Evolutionary conservation across 2,329 filamentous ascomycete species (phyloP).

Genomic region (Neoascochyta sp.): DNA sequence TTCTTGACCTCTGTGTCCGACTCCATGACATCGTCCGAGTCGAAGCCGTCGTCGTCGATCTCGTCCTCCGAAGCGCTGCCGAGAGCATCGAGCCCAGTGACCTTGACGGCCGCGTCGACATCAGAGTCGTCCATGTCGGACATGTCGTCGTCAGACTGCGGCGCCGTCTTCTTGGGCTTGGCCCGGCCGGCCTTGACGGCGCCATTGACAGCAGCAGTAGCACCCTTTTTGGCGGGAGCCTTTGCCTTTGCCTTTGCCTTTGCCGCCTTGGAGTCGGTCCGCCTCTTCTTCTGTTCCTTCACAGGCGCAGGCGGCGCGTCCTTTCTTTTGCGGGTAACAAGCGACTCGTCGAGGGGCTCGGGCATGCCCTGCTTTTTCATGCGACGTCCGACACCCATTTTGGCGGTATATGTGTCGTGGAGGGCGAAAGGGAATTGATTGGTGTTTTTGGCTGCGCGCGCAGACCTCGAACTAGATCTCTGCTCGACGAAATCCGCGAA

Average conservation of each 20-base stretch:
- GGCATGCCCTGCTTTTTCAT: constrained; percentile 96
- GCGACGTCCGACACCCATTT: constrained; percentile 83
- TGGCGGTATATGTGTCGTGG: constrained; percentile 10
- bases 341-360: constrained; percentile 69
- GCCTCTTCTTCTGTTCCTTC: constrained; percentile 56
- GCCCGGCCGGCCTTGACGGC: constrained; percentile 18
- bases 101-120: constrained; percentile 43
- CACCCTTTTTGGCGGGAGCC: constrained; percentile 20
- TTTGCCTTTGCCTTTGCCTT: constrained; percentile 17
- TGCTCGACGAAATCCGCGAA: constrained; percentile 13
- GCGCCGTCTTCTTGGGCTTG: constrained; percentile 20
- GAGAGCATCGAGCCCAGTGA: constrained; percentile 40
- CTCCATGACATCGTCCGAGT: constrained; percentile 51
- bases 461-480: constrained; percentile 20
- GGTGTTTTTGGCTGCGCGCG: constrained; percentile 9
- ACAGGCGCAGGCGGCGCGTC: constrained; percentile 56
- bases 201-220: constrained; percentile 43
- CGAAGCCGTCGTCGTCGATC: constrained; percentile 41
- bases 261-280: constrained; percentile 42
- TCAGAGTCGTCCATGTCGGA: constrained; percentile 21
- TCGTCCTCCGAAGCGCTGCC: constrained; percentile 38
- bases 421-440: constrained; percentile 2
- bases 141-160: constrained; percentile 34
- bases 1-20: constrained; percentile 55
- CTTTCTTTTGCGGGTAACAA: constrained; percentile 84